Conservation (phyloP, 331 rosid species). For the Cucumis variabilis region DNA sequence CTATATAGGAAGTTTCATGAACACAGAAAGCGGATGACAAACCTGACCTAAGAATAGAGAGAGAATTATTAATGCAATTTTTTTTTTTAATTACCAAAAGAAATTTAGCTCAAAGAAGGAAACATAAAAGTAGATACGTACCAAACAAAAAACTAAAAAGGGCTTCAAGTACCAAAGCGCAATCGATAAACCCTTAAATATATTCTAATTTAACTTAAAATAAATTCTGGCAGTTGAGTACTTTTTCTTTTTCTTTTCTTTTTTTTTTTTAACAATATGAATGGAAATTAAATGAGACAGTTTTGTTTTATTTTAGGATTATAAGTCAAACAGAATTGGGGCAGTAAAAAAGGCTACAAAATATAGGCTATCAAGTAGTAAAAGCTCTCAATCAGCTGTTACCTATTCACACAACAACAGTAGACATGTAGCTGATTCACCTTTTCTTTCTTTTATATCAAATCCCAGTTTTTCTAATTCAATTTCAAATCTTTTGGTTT, state of each 20-base stretch:
- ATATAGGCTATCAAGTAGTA: background rate
- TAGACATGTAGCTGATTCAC: background rate
- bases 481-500: too few species aligned
- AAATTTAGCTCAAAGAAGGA: background rate
- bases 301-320: background rate
- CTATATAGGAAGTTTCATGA: background rate
- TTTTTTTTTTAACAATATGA: background rate
- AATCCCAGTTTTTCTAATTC: too few species aligned
- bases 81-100: background rate
- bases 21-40: background rate
- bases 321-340: background rate
- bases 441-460: too few species aligned
- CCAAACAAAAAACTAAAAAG: background rate
- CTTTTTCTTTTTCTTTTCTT: too few species aligned
- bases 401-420: background rate
- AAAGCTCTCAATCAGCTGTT: background rate
- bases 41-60: background rate
- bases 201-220: background rate
- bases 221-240: too few species aligned
- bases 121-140: background rate
- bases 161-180: constrained; percentile 13
- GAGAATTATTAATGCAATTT: background rate
- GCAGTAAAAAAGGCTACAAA: background rate
- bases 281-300: background rate
- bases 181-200: background rate